Base-by-base conservation (phyloP, 2,329 filamentous ascomycete species). In the Xylaria sp. region DNA sequence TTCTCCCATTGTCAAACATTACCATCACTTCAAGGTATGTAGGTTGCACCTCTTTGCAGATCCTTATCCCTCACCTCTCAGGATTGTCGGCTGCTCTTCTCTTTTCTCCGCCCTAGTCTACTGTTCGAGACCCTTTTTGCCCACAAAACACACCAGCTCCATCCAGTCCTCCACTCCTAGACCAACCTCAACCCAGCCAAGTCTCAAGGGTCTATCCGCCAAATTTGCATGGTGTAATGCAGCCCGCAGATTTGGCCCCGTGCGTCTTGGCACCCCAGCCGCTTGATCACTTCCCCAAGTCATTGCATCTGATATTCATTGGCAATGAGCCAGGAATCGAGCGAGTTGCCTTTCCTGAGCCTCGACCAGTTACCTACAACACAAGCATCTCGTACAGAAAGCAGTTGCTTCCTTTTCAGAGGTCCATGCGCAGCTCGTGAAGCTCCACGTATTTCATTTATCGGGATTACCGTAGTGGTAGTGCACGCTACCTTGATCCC, bases 241-340 rank as follows among this genome's bases (percentile, higher is more conserved):
- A 65, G 30, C 14, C 57, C 61, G 53, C 62, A 65, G 55, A 56
- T 65, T 64, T 57, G 48, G 54, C 54, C 42, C 34, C 62, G 65
- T 69, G 72, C 68, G 72, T 68, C 69, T 69, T 73, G 68, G 71
- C 62, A 62, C 67, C 67, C 64, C 60, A 70, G 56, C 65, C 69
- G 66, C 6, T 72, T 69, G 60, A 72, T 73, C 67, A 55, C 50
- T 56, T 53, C 45, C 47, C 65, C 68, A 60, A 72, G 62, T 69
- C 69, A 61, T 59, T 54, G 60, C 62, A 59, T 56, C 54, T 45
- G 50, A 48, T 59, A 55, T 56, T 56, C 61, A 32, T 39, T 12
- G 42, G 45, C 51, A 55, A 57, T 42, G 61, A 32, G 50, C 27
- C 53, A 21, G 21, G 51, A 61, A 65, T 65, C 62, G 61, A 54